Percentiles rank a stretch among this genome's conserved stretches.
Evolutionary conservation across 805 yeast genomes (phyloP).

Genomic region (Pichia ethanolica): DNA sequence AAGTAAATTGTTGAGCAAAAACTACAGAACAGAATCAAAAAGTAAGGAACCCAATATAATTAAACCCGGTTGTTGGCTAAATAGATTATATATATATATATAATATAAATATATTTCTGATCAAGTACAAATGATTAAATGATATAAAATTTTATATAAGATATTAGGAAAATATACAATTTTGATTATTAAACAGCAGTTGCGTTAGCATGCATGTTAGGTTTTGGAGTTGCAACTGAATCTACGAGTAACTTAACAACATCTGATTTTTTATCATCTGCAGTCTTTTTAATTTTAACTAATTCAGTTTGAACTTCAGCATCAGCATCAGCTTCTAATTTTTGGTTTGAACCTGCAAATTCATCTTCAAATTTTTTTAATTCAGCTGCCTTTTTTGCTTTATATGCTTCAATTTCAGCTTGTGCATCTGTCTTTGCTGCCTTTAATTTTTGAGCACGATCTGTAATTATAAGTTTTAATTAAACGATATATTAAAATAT

Average conservation of each 20-base stretch:
- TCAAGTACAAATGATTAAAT: no score
- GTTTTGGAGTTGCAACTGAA: constrained; percentile 72
- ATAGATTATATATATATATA: no score
- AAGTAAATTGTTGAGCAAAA: no score
- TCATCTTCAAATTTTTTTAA: constrained; percentile 63
- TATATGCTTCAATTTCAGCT: constrained; percentile 80
- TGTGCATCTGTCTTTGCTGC: constrained; percentile 93
- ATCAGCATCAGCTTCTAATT: constrained; percentile 76
- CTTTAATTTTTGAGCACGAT: constrained; percentile 81
- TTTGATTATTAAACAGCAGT: background rate
- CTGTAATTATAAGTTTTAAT: constrained; percentile 18
- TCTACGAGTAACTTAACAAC: constrained; percentile 75
- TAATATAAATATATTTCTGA: no score
- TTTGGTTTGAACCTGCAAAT: constrained; percentile 67
- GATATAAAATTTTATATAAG: no score
- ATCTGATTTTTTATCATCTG: constrained; percentile 49
- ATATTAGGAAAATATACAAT: no score
- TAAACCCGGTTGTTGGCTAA: no score
- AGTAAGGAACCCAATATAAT: no score
- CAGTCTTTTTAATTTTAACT: constrained; percentile 55
- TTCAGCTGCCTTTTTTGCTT: constrained; percentile 74
- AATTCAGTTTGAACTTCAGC: constrained; percentile 64
- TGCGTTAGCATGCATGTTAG: constrained; percentile 70
- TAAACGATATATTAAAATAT: no score
- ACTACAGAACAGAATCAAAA: no score